These are phyloP conservation scores for Rosa persica DNA, from an alignment of 306 rosid genomes.

Conservation along the genomic window DNA sequence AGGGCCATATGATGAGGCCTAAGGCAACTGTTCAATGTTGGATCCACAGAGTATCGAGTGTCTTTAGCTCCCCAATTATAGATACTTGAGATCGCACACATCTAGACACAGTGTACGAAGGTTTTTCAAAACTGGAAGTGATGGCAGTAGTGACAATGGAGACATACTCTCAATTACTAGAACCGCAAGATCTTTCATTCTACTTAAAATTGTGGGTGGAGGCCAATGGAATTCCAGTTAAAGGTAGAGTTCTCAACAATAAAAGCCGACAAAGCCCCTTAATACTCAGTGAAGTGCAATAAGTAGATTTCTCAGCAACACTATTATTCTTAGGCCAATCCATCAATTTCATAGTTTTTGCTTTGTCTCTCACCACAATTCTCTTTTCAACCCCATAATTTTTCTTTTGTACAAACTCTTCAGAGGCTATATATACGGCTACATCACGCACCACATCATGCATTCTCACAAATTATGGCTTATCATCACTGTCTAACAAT, in stretches of 20 bases:
- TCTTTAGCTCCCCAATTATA: constrained; percentile 4
- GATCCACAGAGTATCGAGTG: not conserved
- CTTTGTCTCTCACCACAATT: not conserved
- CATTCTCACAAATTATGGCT: not conserved
- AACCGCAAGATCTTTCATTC: constrained; percentile 10
- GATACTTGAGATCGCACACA: not conserved
- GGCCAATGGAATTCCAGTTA: not conserved
- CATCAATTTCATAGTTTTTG: not conserved
- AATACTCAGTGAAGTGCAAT: not conserved
- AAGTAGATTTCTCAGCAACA: not conserved
- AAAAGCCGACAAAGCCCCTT: not conserved
- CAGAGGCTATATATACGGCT: not conserved
- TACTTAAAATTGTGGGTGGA: not conserved
- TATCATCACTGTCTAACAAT: not conserved
- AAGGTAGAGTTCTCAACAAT: no score
- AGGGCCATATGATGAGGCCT: no score
- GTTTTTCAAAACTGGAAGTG: not conserved
- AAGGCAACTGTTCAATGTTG: not conserved
- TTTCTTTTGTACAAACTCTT: not conserved
- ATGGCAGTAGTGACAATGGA: not conserved
- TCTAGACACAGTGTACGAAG: constrained; percentile 9
- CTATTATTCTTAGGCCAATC: not conserved
- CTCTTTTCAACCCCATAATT: not conserved
- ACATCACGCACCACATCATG: constrained; percentile 7
- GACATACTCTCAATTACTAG: not conserved